Conservation (phyloP, 148 eudicot species). For the Rhododendron griersonianum region DNA sequence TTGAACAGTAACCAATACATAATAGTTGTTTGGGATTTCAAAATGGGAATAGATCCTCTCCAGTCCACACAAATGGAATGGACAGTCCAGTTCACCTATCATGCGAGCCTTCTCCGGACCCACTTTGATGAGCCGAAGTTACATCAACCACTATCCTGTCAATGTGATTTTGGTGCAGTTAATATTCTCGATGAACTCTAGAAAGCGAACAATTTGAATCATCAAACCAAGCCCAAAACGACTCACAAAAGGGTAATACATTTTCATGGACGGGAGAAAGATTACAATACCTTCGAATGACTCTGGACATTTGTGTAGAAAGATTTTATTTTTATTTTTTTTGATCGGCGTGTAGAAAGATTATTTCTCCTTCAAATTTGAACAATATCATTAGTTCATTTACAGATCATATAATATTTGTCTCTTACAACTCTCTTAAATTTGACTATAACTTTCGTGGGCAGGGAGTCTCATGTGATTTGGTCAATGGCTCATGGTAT, state of each 20-base stretch:
- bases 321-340: neutral
- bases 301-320: neutral
- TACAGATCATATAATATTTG: neutral
- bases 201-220: neutral
- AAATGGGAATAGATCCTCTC: neutral
- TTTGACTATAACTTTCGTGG: neutral
- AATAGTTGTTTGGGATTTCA: neutral
- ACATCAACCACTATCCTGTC: too few species aligned
- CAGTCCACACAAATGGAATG: neutral
- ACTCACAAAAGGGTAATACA: neutral
- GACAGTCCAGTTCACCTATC: neutral
- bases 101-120: neutral
- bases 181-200: neutral
- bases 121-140: too few species aligned
- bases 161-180: too few species aligned
- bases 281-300: neutral
- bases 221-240: neutral
- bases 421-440: neutral
- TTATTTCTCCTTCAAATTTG: neutral
- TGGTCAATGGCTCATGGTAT: slow-evolving; percentile 57
- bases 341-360: neutral
- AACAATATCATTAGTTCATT: neutral
- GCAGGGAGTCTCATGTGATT: slow-evolving; percentile 67
- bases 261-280: neutral
- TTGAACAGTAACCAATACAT: neutral